Evolutionary conservation across 139 green algal genomes (phyloP).

Genomic region (Chlamydomonas incerta): DNA sequence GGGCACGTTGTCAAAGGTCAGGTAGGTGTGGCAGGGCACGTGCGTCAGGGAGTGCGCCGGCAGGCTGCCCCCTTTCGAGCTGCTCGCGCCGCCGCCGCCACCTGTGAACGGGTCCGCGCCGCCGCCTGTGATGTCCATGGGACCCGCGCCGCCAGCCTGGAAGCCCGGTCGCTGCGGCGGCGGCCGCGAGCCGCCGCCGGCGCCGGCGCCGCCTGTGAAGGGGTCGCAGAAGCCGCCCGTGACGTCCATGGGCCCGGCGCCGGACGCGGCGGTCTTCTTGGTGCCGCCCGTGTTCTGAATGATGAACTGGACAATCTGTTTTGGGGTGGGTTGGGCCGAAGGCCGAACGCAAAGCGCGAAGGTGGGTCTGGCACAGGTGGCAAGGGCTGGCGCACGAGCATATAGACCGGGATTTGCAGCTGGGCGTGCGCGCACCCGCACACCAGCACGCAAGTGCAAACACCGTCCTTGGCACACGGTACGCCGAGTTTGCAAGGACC

Average conservation of each 20-base stretch:
- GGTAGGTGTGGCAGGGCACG: conserved; percentile 46
- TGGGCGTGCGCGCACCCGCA: no score
- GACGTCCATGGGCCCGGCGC: background rate
- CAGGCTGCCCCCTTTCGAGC: background rate
- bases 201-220: conserved; percentile 35
- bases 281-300: conserved; percentile 75
- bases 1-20: conserved; percentile 69
- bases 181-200: background rate
- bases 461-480: no score
- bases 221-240: conserved; percentile 63
- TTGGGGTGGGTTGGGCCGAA: no score
- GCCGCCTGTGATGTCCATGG: conserved; percentile 34
- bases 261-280: background rate
- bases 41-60: background rate
- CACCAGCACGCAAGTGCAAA: no score
- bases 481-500: no score
- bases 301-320: conserved; percentile 94
- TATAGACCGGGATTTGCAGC: no score
- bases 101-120: conserved; percentile 77
- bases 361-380: no score
- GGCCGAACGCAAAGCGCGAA: no score
- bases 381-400: no score
- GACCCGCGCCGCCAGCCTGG: background rate
- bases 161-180: background rate
- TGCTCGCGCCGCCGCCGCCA: conserved; percentile 44